Evolutionary conservation across 1,284 basidiomycete species (phyloP).

Genomic region (Tilletia horrida): DNA sequence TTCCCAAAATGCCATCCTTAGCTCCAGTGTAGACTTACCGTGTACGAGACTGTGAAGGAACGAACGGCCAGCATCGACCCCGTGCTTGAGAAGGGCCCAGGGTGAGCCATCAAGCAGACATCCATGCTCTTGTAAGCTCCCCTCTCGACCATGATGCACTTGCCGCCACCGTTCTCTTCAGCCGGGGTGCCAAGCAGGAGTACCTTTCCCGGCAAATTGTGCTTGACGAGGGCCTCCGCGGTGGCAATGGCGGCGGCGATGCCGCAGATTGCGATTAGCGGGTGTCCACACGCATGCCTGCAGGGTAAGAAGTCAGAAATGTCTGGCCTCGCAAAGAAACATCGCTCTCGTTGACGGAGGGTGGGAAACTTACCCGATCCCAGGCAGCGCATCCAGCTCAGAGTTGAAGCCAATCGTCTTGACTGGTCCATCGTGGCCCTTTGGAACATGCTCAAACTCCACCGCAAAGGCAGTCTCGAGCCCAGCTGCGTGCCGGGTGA

Average conservation of each 20-base stretch:
- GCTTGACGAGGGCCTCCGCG: conserved; percentile 64
- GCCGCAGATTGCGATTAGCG: conserved; percentile 77
- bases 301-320: conserved; percentile 13
- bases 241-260: conserved; percentile 72
- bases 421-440: conserved; percentile 26
- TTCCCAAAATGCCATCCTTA: too few species aligned
- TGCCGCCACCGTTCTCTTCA: conserved; percentile 69
- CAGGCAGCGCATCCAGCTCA: conserved; percentile 64
- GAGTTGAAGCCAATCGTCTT: conserved; percentile 59
- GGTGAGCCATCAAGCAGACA: conserved; percentile 68
- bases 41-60: conserved; percentile 35
- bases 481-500: conserved; percentile 48
- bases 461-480: conserved; percentile 70
- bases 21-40: too few species aligned
- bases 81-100: conserved; percentile 55
- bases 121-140: conserved; percentile 75
- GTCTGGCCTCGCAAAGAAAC: not conserved
- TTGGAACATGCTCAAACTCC: conserved; percentile 59
- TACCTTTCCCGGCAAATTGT: conserved; percentile 68
- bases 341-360: not conserved
- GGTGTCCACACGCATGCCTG: conserved; percentile 59
- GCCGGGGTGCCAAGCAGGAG: conserved; percentile 82
- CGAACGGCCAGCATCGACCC: conserved; percentile 61
- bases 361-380: conserved; percentile 55
- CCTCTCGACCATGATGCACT: conserved; percentile 67